These are phyloP conservation scores for Fusarium burgessii DNA, from an alignment of 2,329 filamentous ascomycete species.

Conservation along the genomic window DNA sequence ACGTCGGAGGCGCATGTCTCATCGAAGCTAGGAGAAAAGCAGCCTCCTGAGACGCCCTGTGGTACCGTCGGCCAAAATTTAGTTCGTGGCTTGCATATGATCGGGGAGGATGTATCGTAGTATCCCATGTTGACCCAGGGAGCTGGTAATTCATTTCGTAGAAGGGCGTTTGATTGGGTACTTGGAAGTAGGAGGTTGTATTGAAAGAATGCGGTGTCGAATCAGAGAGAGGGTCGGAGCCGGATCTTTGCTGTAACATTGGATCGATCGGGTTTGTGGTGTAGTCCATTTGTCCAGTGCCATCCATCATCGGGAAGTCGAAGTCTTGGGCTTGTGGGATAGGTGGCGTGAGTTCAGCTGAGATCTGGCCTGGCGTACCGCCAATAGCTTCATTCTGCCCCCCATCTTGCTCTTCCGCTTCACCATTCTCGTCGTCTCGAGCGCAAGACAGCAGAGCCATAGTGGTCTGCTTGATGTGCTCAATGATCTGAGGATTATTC, in stretches of 20 bases:
- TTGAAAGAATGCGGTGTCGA: background rate
- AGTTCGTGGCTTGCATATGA: constrained; percentile 4
- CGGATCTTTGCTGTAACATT: background rate
- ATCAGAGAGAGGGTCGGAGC: background rate
- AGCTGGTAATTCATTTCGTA: background rate
- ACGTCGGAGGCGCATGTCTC: background rate
- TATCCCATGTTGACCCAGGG: background rate
- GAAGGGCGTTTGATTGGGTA: background rate
- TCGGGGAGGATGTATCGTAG: background rate
- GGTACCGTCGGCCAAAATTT: constrained; percentile 4
- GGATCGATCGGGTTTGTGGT: background rate
- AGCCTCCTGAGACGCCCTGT: constrained; percentile 3
- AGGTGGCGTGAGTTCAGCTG: background rate
- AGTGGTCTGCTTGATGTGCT: constrained; percentile 8
- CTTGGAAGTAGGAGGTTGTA: background rate
- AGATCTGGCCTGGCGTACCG: accelerated
- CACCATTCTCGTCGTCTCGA: background rate
- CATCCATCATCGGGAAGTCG: background rate
- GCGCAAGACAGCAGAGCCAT: constrained; percentile 1
- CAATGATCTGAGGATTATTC: background rate
- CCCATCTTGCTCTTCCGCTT: background rate
- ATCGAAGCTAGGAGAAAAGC: constrained; percentile 3
- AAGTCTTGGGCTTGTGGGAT: accelerated
- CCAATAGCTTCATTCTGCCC: accelerated
- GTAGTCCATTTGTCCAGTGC: background rate